Evolutionary conservation across 129 eudicot genomes (phyloP).

Genomic region (Kitagawia praeruptora): DNA sequence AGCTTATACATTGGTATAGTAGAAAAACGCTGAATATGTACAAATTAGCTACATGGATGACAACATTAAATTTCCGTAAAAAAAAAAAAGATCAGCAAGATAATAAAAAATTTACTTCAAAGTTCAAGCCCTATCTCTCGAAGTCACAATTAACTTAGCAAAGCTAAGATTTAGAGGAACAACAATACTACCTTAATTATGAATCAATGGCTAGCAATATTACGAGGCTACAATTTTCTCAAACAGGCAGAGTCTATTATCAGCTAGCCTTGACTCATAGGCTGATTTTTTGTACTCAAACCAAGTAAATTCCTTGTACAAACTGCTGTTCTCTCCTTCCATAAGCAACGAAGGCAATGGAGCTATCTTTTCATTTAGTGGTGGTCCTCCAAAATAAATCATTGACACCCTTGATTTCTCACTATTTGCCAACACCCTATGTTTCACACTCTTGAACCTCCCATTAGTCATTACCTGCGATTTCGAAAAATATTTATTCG

Average conservation of each 20-base stretch:
- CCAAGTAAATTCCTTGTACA: constrained; percentile 13
- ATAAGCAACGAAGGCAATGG: constrained; percentile 69
- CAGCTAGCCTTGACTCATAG: constrained; percentile 37
- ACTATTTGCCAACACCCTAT: constrained; percentile 78
- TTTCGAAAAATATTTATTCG: not conserved
- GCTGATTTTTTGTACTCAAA: constrained; percentile 31
- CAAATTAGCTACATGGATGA: not conserved
- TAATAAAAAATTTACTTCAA: not conserved
- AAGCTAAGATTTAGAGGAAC: not conserved
- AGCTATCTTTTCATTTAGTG: constrained; percentile 78
- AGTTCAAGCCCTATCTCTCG: not conserved
- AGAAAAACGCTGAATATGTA: not conserved
- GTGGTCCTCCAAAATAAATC: constrained; percentile 97
- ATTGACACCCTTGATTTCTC: constrained; percentile 67
- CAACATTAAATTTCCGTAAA: not conserved
- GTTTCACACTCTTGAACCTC: constrained; percentile 78
- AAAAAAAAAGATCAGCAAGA: not conserved
- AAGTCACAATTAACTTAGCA: not conserved
- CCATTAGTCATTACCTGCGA: constrained; percentile 94
- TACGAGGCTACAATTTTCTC: constrained; percentile 40
- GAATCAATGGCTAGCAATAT: not conserved
- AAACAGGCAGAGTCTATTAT: constrained; percentile 38
- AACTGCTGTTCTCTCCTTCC: constrained; percentile 38
- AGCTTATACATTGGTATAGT: too few species aligned
- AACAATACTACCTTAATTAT: not conserved